A percentile compares a stretch with the other conserved stretches of the same genome.
Conservation (phyloP, 495 filamentous ascomycete species). For the Penicillium crystallinum region DNA sequence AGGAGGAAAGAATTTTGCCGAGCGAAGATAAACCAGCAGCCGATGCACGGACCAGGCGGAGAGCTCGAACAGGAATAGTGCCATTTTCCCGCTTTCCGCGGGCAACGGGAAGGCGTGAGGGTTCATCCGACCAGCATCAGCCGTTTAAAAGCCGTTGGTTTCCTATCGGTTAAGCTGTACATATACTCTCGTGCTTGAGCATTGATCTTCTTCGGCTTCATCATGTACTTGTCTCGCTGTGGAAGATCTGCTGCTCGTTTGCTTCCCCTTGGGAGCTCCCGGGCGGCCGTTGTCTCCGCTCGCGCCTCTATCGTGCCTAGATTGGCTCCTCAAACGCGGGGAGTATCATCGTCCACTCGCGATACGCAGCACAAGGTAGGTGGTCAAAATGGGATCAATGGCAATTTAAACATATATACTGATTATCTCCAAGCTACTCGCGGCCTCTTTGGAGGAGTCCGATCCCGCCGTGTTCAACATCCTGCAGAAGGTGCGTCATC, state of each 20-base stretch:
- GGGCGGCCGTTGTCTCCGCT: slow-evolving; percentile 17
- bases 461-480: slow-evolving; percentile 85
- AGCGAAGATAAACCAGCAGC: slow-evolving; percentile 12
- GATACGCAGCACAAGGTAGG: slow-evolving; percentile 43
- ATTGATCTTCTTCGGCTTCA: slow-evolving; percentile 9
- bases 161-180: slow-evolving; percentile 20
- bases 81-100: slow-evolving; percentile 36
- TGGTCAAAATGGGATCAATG: neutral
- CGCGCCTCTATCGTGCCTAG: slow-evolving; percentile 17
- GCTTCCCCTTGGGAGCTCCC: slow-evolving; percentile 32
- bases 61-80: slow-evolving; percentile 25
- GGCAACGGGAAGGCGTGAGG: slow-evolving; percentile 30
- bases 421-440: slow-evolving; percentile 58
- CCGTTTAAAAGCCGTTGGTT: slow-evolving; percentile 20
- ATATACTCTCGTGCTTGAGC: slow-evolving; percentile 3
- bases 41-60: slow-evolving; percentile 29
- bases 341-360: slow-evolving; percentile 34
- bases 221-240: slow-evolving; percentile 41
- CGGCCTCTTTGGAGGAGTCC: slow-evolving; percentile 70
- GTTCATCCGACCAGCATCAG: slow-evolving; percentile 19
- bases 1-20: slow-evolving; percentile 18
- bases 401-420: neutral
- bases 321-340: slow-evolving; percentile 26
- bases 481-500: slow-evolving; percentile 69
- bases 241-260: slow-evolving; percentile 37